Base-by-base conservation (phyloP, 1,139 yeast genomes). In the Geotrichum candidum region DNA sequence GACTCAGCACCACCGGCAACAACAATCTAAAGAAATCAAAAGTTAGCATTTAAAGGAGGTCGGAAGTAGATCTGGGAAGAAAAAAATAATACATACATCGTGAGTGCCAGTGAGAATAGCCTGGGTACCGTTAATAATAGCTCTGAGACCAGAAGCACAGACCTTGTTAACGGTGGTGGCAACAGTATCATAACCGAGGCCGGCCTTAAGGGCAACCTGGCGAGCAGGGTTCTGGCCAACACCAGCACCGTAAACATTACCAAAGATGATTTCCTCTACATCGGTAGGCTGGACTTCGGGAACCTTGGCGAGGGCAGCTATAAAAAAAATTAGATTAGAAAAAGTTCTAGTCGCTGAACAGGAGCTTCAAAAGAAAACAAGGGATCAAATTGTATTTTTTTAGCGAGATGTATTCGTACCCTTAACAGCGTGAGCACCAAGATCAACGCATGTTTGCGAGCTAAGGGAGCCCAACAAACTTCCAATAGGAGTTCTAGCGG, bases 1-100 rank as follows among this genome's bases (percentile, higher is more conserved):
- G 96, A 88, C 79, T 94, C 99, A 66, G 97, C 95, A 72, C 99
- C 99, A 70, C 98, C 99, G 59, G 94, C 96, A 69, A 94, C 88
- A 56, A 92, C 96, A 68, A 94, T 86, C 51, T 58, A n/a, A 41
- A n/a, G 4, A 18, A n/a, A 15, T 35, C 41, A 35, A 35, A 15
- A n/a, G 48, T 41, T 54, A 18, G 29, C 15, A 27, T 54, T 45
- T 25, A n/a, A 31, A 53, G 22, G 25, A 41, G 9, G 48, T 25
- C 27, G 45, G 54, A 3, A 4, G 22, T 38, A 53, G 45, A 23
- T 29, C 29, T 38, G 15, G n/a, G 29, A 27, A 33, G n/a, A 38
- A 27, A 33, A 29, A 35, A 41, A 52, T 53, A 29, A 31, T 50
- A 54, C 60, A 29, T 53, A 58, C 60, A 72, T 91, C 97, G 61